These are phyloP conservation scores for Neoboletus brunneissimus DNA, from an alignment of 768 basidiomycete genomes.

Conservation along the genomic window DNA sequence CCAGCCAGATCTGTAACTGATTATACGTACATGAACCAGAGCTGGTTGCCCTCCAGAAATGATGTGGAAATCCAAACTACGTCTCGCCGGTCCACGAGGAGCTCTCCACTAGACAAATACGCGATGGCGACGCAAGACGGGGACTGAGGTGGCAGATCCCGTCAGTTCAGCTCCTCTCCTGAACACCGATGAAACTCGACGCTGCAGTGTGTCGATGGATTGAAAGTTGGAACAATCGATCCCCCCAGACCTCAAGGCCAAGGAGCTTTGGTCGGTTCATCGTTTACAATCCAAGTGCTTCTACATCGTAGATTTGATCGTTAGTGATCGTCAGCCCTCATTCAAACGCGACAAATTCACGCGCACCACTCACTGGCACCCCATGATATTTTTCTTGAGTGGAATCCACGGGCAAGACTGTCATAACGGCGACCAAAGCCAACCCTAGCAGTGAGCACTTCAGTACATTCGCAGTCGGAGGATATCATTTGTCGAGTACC, in stretches of 20 bases:
- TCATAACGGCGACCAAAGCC: not conserved
- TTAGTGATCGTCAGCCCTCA: not conserved
- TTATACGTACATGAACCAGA: not conserved
- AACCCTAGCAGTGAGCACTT: not conserved
- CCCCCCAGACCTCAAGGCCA: too few species aligned
- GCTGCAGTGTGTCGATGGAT: not conserved
- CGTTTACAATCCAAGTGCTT: not conserved
- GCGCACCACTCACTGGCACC: not conserved
- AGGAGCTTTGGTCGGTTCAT: not conserved
- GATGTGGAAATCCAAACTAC: not conserved
- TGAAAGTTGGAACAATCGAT: not conserved
- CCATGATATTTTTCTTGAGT: not conserved
- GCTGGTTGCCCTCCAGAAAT: not conserved
- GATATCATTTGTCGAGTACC: not conserved
- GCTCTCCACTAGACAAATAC: not conserved
- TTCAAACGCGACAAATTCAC: not conserved
- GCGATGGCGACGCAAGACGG: not conserved
- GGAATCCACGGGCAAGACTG: not conserved
- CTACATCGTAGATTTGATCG: not conserved
- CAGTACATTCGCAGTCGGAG: not conserved
- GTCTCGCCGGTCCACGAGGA: not conserved
- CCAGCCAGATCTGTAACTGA: not conserved
- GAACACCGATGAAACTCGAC: not conserved
- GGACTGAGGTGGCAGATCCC: not conserved
- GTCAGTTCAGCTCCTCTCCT: not conserved